These are phyloP conservation scores for Russula brevipes DNA, from an alignment of 768 basidiomycete species.

Conservation along the genomic window DNA sequence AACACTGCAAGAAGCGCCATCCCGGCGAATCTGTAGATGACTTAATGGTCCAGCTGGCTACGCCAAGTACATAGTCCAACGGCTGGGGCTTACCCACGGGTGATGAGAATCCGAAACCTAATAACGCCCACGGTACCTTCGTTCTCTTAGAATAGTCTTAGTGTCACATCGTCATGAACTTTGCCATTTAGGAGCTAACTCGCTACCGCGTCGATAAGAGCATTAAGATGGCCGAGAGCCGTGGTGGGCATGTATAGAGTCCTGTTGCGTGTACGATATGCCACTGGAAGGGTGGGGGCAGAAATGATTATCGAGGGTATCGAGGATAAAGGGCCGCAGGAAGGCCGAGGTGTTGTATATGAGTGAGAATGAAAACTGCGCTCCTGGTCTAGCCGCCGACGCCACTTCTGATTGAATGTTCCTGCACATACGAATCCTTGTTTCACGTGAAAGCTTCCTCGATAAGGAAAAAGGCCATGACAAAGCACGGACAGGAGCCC, in stretches of 20 bases:
- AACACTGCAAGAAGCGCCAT: constrained; percentile 22
- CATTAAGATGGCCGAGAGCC: neutral
- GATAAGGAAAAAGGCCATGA: neutral
- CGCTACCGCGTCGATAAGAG: neutral
- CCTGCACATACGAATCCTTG: neutral
- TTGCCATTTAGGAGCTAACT: neutral
- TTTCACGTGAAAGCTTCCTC: constrained; percentile 5
- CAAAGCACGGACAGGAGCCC: neutral
- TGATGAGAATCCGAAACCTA: neutral
- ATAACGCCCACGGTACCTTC: neutral
- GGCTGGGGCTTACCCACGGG: too few species aligned
- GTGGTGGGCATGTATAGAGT: neutral
- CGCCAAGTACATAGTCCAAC: neutral
- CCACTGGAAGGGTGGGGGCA: neutral
- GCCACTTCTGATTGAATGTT: constrained; percentile 15
- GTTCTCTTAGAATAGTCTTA: neutral
- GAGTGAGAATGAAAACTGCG: too few species aligned
- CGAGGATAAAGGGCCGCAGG: too few species aligned
- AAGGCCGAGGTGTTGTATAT: too few species aligned
- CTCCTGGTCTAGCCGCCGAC: neutral
- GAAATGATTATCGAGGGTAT: too few species aligned
- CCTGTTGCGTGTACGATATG: neutral
- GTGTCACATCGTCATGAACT: neutral
- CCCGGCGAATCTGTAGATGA: neutral
- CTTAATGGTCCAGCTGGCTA: constrained; percentile 1